These are phyloP conservation scores for Coemansia sp. DNA, from an alignment of 192 early-diverging fungal genomes.

Conservation along the genomic window DNA sequence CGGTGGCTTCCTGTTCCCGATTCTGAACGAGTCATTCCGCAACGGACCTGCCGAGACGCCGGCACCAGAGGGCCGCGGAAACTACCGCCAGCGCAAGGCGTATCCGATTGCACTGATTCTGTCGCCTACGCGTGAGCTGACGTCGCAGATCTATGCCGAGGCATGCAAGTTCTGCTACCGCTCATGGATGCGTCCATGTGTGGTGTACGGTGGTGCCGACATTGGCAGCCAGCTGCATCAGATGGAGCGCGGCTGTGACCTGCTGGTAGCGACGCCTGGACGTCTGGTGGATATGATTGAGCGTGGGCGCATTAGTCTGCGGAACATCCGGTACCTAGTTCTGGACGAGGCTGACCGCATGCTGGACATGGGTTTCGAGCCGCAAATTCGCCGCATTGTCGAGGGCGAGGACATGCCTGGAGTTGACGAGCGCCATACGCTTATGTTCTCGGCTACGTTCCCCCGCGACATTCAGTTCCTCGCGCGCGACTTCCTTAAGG, in stretches of 20 bases:
- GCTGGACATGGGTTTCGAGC: constrained; percentile 99
- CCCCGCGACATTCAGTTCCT: constrained; percentile 87
- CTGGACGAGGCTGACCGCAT: constrained; percentile 91
- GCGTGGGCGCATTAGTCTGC: constrained; percentile 72
- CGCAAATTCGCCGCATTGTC: constrained; percentile 86
- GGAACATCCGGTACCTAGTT: constrained; percentile 69
- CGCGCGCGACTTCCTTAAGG: constrained; percentile 86
- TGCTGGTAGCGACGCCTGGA: constrained; percentile 94
- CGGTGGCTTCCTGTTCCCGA: constrained; percentile 96
- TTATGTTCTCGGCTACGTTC: constrained; percentile 99
- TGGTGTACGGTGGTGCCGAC: constrained; percentile 94
- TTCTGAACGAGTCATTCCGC: constrained; percentile 88
- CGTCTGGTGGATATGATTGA: constrained; percentile 89
- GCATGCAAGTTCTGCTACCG: constrained; percentile 80
- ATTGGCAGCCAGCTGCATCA: constrained; percentile 84
- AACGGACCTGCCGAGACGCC: constrained; percentile 67
- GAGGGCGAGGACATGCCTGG: constrained; percentile 73
- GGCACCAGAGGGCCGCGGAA: constrained; percentile 37
- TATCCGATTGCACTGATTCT: constrained; percentile 66
- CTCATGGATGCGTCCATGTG: constrained; percentile 90
- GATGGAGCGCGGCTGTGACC: constrained; percentile 90
- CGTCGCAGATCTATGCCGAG: constrained; percentile 67
- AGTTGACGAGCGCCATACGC: constrained; percentile 76
- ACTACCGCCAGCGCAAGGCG: constrained; percentile 62
- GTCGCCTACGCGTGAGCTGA: constrained; percentile 78